Conservation (phyloP, 2,329 filamentous ascomycete genomes). For the Macrophomina tecta region DNA sequence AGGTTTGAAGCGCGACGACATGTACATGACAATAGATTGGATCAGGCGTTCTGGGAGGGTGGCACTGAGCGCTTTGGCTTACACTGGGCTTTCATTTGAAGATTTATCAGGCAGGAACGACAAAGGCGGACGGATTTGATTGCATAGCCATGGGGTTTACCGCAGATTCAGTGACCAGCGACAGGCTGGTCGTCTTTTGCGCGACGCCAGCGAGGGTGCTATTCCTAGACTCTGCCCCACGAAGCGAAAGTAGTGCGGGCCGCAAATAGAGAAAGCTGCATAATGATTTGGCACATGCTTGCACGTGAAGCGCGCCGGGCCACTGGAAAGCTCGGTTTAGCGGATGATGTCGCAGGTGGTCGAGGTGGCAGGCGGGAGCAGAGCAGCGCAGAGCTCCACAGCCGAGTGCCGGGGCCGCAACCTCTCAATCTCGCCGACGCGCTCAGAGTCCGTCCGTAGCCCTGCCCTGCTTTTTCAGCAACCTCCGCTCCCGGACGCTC, state of each 20-base stretch:
- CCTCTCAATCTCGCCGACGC: conserved; percentile 14
- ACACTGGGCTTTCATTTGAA: not conserved
- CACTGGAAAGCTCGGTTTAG: not conserved
- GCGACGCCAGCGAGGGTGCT: not conserved
- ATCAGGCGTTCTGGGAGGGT: conserved; percentile 25
- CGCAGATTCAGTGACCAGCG: not conserved
- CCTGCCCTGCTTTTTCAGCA: conserved; percentile 21
- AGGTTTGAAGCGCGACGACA: conserved; percentile 15
- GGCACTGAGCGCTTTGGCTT: conserved; percentile 4
- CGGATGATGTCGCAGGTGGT: not conserved
- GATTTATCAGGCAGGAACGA: not conserved
- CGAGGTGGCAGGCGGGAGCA: too few relatives aligned
- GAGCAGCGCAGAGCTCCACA: not conserved
- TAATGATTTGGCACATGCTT: not conserved
- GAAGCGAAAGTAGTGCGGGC: not conserved
- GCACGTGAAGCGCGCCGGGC: not conserved
- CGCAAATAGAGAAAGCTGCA: not conserved
- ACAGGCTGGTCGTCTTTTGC: not conserved
- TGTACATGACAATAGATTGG: conserved; percentile 26
- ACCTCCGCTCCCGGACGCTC: conserved; percentile 2
- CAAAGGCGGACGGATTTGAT: conserved; percentile 2
- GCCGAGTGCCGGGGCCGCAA: not conserved
- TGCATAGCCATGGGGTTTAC: conserved; percentile 20
- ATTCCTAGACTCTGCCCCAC: not conserved
- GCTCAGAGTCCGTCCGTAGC: conserved; percentile 3